A percentile compares a stretch with the other conserved stretches of the same genome.
Conservation (phyloP, 306 rosid species). For the Pueraria montana region DNA sequence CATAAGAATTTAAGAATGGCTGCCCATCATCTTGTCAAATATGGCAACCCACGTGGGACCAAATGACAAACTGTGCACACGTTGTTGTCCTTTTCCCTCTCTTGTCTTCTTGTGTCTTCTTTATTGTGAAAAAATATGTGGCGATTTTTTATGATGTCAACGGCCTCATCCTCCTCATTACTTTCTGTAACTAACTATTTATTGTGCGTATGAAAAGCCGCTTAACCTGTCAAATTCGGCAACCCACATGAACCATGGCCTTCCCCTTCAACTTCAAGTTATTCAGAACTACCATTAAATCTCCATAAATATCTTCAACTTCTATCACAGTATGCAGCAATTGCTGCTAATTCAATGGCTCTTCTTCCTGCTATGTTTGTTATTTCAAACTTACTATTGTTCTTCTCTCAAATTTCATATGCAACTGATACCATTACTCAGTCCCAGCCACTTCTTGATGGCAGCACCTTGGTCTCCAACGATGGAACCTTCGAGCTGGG, state of each 20-base stretch:
- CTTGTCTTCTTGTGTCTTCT: background rate
- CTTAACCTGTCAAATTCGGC: background rate
- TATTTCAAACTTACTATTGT: background rate
- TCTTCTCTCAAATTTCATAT: conserved; percentile 5
- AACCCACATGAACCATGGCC: background rate
- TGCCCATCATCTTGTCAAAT: background rate
- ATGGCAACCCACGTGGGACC: background rate
- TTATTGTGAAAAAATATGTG: background rate
- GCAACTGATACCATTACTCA: conserved; percentile 12
- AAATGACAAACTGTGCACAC: too few relatives aligned
- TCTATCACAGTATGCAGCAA: background rate
- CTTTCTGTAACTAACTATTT: background rate
- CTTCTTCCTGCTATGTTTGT: conserved; percentile 3
- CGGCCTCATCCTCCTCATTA: too few relatives aligned
- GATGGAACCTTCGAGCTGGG: conserved; percentile 27
- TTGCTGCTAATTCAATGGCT: conserved; percentile 20
- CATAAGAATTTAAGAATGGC: background rate
- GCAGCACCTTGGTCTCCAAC: background rate
- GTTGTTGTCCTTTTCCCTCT: background rate
- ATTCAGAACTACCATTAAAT: background rate
- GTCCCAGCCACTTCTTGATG: background rate
- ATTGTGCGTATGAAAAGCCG: background rate
- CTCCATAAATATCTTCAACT: background rate
- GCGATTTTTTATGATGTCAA: background rate
- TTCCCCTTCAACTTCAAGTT: background rate